phyloP scores from a whole-genome alignment of 306 rosid species.

The Ziziphus jujuba region DNA sequence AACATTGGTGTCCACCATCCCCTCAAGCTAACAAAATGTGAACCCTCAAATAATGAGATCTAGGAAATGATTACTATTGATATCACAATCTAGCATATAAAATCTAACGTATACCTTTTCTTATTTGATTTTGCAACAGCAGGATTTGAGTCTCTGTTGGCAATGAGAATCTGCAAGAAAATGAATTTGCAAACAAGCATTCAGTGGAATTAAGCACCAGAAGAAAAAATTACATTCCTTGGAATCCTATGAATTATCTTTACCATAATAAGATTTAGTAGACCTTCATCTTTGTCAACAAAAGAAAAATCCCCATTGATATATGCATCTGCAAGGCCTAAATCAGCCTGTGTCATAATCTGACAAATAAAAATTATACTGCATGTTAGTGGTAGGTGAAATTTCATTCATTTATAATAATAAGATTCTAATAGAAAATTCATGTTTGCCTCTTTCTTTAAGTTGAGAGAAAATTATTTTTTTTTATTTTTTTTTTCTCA shows the following conservation, averaged over 20 bases:
- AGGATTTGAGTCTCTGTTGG: slow-evolving; percentile 65
- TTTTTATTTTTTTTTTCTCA: too few relatives aligned
- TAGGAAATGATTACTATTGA: not conserved
- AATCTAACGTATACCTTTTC: slow-evolving; percentile 44
- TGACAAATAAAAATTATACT: slow-evolving; percentile 30
- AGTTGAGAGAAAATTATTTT: not conserved
- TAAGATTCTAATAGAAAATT: not conserved
- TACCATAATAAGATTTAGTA: slow-evolving; percentile 64
- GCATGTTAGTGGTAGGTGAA: not conserved
- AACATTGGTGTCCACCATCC: slow-evolving; percentile 97
- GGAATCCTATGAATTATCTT: not conserved
- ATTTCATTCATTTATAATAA: not conserved
- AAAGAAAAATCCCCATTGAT: slow-evolving; percentile 73
- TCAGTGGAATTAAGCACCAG: slow-evolving; percentile 3
- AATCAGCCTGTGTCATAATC: slow-evolving; percentile 87
- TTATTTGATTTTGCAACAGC: slow-evolving; percentile 44
- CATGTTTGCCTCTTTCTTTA: not conserved
- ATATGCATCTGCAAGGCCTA: slow-evolving; percentile 94
- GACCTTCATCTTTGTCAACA: slow-evolving; percentile 73
- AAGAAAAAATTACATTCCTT: slow-evolving; percentile 2
- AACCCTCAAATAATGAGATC: slow-evolving; percentile 2
- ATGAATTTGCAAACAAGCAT: slow-evolving; percentile 1
- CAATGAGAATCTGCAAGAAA: slow-evolving; percentile 75
- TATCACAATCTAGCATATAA: not conserved
- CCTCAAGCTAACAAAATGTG: slow-evolving; percentile 34